phyloP scores from a whole-genome alignment of 768 basidiomycete genomes.

The Rhizopogon vesiculosus region DNA sequence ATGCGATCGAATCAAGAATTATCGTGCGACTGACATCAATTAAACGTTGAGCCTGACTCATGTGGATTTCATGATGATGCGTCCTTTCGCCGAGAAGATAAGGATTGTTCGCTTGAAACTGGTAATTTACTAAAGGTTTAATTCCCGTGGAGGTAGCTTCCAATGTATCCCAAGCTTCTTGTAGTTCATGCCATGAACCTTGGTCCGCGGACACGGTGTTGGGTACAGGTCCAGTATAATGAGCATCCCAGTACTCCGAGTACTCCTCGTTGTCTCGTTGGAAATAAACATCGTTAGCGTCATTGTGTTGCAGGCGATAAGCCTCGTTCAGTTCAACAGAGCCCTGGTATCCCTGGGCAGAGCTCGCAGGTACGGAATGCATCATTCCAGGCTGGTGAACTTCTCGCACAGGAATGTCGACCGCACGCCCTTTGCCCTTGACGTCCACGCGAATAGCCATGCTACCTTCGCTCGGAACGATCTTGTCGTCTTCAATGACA shows the following conservation, averaged over 20 bases:
- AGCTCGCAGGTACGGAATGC: background rate
- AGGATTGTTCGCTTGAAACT: constrained; percentile 76
- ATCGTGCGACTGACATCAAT: constrained; percentile 36
- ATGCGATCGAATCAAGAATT: constrained; percentile 3
- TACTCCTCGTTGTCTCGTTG: constrained; percentile 68
- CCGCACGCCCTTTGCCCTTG: constrained; percentile 69
- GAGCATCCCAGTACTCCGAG: constrained; percentile 51
- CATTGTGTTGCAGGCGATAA: constrained; percentile 20
- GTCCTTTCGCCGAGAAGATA: constrained; percentile 62
- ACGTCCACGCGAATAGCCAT: constrained; percentile 30
- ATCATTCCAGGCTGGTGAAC: constrained; percentile 2
- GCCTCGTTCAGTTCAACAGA: constrained; percentile 13
- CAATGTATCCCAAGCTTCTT: constrained; percentile 76
- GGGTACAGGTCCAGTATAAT: constrained; percentile 21
- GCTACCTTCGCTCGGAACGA: constrained; percentile 51
- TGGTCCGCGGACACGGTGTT: constrained; percentile 12
- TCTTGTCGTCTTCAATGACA: constrained; percentile 71
- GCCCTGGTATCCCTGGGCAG: constrained; percentile 14
- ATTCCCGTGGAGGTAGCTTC: constrained; percentile 72
- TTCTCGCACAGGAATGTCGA: constrained; percentile 8
- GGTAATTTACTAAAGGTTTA: constrained; percentile 51
- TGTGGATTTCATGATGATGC: constrained; percentile 39
- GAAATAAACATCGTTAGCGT: constrained; percentile 65
- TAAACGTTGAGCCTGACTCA: constrained; percentile 19
- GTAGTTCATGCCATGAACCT: constrained; percentile 60